Evolutionary conservation across 176 grass and related monocot species (phyloP).

Genomic region (Triticum timopheevii): DNA sequence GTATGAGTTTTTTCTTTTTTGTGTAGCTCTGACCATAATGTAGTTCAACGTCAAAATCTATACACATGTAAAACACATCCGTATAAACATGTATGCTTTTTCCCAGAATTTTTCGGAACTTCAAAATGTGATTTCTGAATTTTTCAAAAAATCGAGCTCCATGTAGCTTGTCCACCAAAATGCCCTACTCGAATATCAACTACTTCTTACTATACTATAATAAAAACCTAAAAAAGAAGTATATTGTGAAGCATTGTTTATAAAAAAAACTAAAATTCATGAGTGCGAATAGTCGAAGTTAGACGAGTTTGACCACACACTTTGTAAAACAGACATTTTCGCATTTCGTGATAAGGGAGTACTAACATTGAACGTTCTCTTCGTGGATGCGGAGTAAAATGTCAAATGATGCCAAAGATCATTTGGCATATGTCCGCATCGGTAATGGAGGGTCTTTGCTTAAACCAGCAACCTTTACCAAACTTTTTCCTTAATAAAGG

Average conservation of each 20-base stretch:
- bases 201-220: no score
- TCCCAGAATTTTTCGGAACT: no score
- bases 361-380: not conserved
- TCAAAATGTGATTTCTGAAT: no score
- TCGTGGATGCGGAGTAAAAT: not conserved
- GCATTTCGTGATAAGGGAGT: not conserved
- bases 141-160: no score
- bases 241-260: not conserved
- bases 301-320: not conserved
- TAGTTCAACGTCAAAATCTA: no score
- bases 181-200: no score
- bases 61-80: no score
- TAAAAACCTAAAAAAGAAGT: not conserved
- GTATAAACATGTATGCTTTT: no score
- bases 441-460: not conserved
- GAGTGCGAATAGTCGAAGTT: not conserved
- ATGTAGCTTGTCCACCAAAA: no score
- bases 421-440: not conserved
- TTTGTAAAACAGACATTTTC: not conserved
- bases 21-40: no score
- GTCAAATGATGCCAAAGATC: not conserved
- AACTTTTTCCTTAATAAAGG: not conserved
- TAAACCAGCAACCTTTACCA: not conserved
- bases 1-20: no score
- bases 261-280: not conserved